Evolutionary conservation across 768 basidiomycete species (phyloP), one percentile per base, ranked within the genome.

Genomic region (Mycena capillaripes): DNA sequence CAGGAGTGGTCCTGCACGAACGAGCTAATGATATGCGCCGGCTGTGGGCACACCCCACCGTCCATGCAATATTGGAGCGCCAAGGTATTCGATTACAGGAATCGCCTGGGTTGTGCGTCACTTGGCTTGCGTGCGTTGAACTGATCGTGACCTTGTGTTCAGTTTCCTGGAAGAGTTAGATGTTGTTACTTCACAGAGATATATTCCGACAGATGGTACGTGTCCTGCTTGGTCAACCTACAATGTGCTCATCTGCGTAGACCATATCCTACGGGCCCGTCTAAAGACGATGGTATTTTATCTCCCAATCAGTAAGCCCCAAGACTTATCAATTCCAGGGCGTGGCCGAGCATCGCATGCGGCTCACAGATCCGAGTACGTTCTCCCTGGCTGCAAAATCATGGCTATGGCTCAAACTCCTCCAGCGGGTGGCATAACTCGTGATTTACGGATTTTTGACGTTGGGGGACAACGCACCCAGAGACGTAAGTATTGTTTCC

Each of bases 291-390:
- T 92, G 34, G 80, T 74, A 50, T 14, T 48, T 30, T 10, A 12
- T 3, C 50, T 2, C 17, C 12, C 11, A 6, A 23, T n/a, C 36
- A 12, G 36, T 10, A 29, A n/a, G 4, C 3, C 30, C 10, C 2
- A 2, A 8, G 19, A 25, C 36, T 44, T 1, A 27, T 42, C 4
- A 4, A 4, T 42, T 50, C 3, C 82, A 87, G 21, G 94, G 94
- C 1, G 92, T 94, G 23, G 91, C 92, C 8, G 93, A 95, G 76
- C 91, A 95, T 79, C 90, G 89, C 23, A 95, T 95, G 75, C 88
- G 86, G 66, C 55, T 34, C 3, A 42, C 36, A 34, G 55, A 67
- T n/a, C 71, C 34, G 10, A 58, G 69, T 58, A 38, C n/a, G 50
- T 29, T 53, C 17, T n/a, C n/a, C n/a, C n/a, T 12, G 1, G 4